Evolutionary conservation across 179 eudicot species (phyloP).

Genomic region (Amaranthus tricolor): DNA sequence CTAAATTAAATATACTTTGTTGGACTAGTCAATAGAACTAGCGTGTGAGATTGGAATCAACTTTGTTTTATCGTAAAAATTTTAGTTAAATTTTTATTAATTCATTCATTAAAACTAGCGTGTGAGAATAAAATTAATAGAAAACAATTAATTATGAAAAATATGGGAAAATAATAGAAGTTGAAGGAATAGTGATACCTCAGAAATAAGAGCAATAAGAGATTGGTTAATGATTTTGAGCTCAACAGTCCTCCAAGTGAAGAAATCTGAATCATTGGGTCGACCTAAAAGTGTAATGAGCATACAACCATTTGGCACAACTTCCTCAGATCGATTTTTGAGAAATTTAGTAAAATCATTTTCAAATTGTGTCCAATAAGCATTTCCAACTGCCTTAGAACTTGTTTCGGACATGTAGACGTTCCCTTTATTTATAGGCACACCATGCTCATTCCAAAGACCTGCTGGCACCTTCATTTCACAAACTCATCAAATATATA

Average conservation of each 20-base stretch:
- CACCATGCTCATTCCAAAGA: conserved; percentile 9
- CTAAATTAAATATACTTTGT: too few relatives aligned
- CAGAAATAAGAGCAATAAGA: conserved; percentile 27
- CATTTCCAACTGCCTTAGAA: conserved; percentile 21
- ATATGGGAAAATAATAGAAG: not conserved
- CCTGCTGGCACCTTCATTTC: conserved; percentile 15
- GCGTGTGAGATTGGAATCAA: too few relatives aligned
- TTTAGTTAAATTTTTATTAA: too few relatives aligned
- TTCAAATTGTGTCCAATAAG: conserved; percentile 31
- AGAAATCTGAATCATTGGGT: conserved; percentile 21
- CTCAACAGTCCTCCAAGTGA: conserved; percentile 30
- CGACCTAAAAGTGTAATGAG: conserved; percentile 41
- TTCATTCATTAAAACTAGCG: too few relatives aligned
- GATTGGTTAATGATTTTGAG: conserved; percentile 24
- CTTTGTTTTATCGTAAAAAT: too few relatives aligned
- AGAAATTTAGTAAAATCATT: conserved; percentile 28
- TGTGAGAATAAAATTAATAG: too few relatives aligned
- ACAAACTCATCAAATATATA: too few relatives aligned
- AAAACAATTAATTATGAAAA: too few relatives aligned
- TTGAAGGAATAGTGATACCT: conserved; percentile 20
- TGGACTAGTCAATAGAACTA: too few relatives aligned
- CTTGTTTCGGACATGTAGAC: conserved; percentile 31
- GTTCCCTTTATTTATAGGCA: conserved; percentile 25
- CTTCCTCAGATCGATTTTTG: conserved; percentile 32
- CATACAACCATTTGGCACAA: conserved; percentile 27